Evolutionary conservation across 306 rosid genomes (phyloP).

Genomic region (Hylodesmum podocarpum): DNA sequence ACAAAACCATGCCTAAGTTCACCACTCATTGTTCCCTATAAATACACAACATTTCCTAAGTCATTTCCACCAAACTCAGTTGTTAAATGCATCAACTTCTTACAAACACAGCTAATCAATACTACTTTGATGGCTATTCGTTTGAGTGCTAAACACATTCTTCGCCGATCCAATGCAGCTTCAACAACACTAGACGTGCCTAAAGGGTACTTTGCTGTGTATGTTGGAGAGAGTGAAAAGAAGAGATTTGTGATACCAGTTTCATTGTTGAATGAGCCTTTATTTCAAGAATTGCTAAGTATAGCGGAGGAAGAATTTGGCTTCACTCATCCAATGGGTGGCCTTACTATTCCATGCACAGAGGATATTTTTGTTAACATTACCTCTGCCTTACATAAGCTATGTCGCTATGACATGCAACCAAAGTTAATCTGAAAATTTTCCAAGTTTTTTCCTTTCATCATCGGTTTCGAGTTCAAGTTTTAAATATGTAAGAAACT

Average conservation of each 20-base stretch:
- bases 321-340: constrained; percentile 44
- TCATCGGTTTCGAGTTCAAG: background rate
- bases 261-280: constrained; percentile 39
- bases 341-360: constrained; percentile 49
- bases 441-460: background rate
- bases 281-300: constrained; percentile 35
- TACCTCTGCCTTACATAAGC: constrained; percentile 17
- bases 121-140: constrained; percentile 25
- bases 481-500: too few relatives aligned
- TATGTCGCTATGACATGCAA: background rate
- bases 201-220: constrained; percentile 51
- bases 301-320: constrained; percentile 48
- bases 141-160: constrained; percentile 38
- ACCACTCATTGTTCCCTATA: constrained; percentile 18
- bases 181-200: constrained; percentile 35
- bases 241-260: constrained; percentile 51
- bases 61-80: background rate
- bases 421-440: background rate
- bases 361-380: constrained; percentile 41
- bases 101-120: background rate
- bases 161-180: constrained; percentile 35
- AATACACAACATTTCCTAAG: constrained; percentile 13
- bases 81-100: background rate
- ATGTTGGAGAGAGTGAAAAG: constrained; percentile 45
- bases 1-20: constrained; percentile 15